Conservation (phyloP, 495 filamentous ascomycete genomes). For the Penicillium arizonense region DNA sequence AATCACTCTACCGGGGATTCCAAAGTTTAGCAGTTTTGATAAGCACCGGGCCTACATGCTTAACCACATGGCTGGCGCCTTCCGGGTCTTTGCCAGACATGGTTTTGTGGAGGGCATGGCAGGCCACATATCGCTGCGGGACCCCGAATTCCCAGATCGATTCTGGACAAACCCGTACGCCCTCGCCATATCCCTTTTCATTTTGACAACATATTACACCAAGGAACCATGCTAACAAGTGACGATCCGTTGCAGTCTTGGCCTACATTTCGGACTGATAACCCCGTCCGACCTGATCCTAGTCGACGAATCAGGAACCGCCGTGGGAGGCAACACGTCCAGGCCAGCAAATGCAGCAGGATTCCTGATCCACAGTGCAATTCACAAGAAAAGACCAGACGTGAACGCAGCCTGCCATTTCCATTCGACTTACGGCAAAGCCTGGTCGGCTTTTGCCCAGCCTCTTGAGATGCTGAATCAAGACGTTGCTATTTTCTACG, state of each 20-base stretch:
- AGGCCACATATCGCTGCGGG: conserved; percentile 34
- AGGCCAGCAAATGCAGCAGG: neutral
- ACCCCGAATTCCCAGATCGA: conserved; percentile 23
- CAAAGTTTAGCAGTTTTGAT: conserved; percentile 24
- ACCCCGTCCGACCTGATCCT: conserved; percentile 29
- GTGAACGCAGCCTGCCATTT: neutral
- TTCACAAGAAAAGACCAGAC: neutral
- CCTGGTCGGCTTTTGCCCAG: conserved; percentile 24
- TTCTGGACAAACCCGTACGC: conserved; percentile 26
- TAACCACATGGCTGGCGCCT: conserved; percentile 46
- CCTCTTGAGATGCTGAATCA: conserved; percentile 34
- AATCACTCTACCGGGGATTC: conserved; percentile 10
- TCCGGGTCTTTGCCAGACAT: conserved; percentile 28
- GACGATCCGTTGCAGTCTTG: neutral
- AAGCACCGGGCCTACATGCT: conserved; percentile 13
- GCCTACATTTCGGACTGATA: conserved; percentile 30
- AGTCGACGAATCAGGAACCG: conserved; percentile 18
- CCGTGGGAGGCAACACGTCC: conserved; percentile 36
- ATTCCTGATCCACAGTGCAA: neutral
- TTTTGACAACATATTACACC: no score
- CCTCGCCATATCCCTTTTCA: neutral
- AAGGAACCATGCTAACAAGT: no score
- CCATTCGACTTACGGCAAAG: conserved; percentile 7
- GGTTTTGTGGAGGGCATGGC: conserved; percentile 31
- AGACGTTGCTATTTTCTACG: conserved; percentile 53